Evolutionary conservation across 1,284 basidiomycete species (phyloP), one percentile per base, ranked within the genome.

Genomic region (Puccinia triticina): DNA sequence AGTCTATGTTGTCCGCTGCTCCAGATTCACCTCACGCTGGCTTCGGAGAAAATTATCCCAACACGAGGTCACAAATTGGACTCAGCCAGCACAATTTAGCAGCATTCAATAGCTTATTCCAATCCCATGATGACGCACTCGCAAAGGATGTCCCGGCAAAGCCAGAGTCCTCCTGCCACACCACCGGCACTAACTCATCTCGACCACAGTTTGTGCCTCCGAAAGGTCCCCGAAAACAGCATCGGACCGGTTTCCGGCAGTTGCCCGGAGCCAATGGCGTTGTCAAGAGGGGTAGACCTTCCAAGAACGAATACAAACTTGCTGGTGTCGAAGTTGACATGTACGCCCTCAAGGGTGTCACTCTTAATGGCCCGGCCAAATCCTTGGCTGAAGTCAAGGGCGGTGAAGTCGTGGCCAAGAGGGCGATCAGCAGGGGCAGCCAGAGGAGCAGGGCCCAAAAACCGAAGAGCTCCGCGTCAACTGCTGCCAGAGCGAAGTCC

Each of bases 261-360:
- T n/a, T 74, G 1, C 79, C 71, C 11, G 79, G 61, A 32, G 53
- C 79, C 16, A 61, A 73, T 50, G 79, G 79, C 16, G 48, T 74
- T 18, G 71, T 81, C 32, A 81, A 81, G 57, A 74, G 59, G 46
- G 79, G 79, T 26, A 73, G 79, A 74, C 79, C 79, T 26, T 81
- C 79, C 0, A 81, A 81, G 34, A 81, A 74, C 2, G 79, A 59
- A 64, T 81, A 81, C 59, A 29, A 64, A 40, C 26, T 48, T 18
- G 71, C 66, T 16, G 79, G 79, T 23, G 79, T 81, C 23, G 71
- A 74, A 32, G 59, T 81, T 34, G 79, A 81, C 57, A 81, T 81
- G 79, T 81, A 81, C 40, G 55, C 57, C 23, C 67, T 69, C 57
- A 80, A 73, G 53, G 67, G 67, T 23, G 43, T 80, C 21, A 53